Conservation (phyloP, 148 eudicot genomes). For the Dianthus caryophyllus region DNA sequence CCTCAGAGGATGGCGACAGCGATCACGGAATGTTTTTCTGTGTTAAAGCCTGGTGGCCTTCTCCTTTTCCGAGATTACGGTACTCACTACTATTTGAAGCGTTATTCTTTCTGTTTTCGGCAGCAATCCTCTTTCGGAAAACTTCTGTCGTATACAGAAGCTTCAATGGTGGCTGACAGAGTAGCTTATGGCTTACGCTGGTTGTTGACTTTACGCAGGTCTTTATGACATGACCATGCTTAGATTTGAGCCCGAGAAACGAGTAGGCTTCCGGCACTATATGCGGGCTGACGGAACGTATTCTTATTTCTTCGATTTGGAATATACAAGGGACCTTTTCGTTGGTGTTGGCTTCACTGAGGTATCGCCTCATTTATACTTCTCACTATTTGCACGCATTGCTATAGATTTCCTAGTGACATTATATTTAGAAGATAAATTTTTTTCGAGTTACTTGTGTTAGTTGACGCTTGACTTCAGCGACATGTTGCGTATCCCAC, state of each 20-base stretch:
- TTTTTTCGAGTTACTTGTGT: too few relatives aligned
- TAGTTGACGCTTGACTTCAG: too few relatives aligned
- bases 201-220: slow-evolving; percentile 38
- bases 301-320: slow-evolving; percentile 87
- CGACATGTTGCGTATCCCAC: too few relatives aligned
- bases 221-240: slow-evolving; percentile 99
- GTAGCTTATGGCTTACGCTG: slow-evolving; percentile 17
- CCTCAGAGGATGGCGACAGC: slow-evolving; percentile 67
- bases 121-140: not conserved
- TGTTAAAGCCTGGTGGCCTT: slow-evolving; percentile 79
- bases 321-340: slow-evolving; percentile 54
- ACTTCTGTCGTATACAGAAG: not conserved
- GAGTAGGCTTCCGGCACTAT: slow-evolving; percentile 79
- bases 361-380: slow-evolving; percentile 37
- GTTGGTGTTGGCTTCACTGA: slow-evolving; percentile 64
- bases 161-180: not conserved
- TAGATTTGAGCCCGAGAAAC: slow-evolving; percentile 72
- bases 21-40: slow-evolving; percentile 67
- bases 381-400: too few relatives aligned
- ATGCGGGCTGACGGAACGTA: slow-evolving; percentile 85
- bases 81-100: slow-evolving; percentile 28
- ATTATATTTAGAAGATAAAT: too few relatives aligned
- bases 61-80: slow-evolving; percentile 93
- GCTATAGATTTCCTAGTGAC: too few relatives aligned
- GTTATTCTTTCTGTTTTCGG: slow-evolving; percentile 7